Percentiles rank a stretch among this genome's conserved stretches.
phyloP scores from a whole-genome alignment of 768 basidiomycete genomes.

The Lentinula edodes region DNA sequence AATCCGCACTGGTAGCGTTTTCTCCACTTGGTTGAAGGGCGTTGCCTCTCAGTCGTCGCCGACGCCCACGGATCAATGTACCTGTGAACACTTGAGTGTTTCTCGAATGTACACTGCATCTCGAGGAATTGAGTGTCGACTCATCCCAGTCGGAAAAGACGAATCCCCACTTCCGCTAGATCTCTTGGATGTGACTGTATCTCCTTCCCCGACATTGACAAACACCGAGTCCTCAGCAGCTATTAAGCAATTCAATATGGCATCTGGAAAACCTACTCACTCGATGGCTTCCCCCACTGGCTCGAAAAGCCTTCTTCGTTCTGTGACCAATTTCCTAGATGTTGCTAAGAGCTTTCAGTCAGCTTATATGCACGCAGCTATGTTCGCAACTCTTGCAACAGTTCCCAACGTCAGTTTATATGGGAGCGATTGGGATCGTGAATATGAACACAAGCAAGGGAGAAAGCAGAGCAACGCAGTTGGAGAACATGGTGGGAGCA shows the following conservation, averaged over 20 bases:
- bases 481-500: neutral
- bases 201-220: neutral
- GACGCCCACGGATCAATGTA: neutral
- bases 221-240: neutral
- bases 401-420: constrained; percentile 12
- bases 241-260: neutral
- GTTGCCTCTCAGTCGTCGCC: neutral
- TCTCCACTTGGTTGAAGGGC: neutral
- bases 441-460: constrained; percentile 8
- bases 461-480: constrained; percentile 6
- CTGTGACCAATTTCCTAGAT: constrained; percentile 23
- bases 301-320: neutral
- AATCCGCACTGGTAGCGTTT: neutral
- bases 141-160: neutral
- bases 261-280: neutral
- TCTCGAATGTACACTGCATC: neutral
- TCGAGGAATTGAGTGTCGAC: neutral
- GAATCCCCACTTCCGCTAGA: constrained; percentile 1
- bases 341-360: constrained; percentile 53
- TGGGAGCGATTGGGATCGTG: neutral
- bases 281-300: neutral
- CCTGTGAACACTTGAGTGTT: neutral
- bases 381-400: constrained; percentile 36
- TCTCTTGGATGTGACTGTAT: neutral
- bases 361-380: constrained; percentile 50